Evolutionary conservation across 495 filamentous ascomycete genomes (phyloP), one percentile per base, ranked within the genome.

Genomic region (Neurospora sp.): DNA sequence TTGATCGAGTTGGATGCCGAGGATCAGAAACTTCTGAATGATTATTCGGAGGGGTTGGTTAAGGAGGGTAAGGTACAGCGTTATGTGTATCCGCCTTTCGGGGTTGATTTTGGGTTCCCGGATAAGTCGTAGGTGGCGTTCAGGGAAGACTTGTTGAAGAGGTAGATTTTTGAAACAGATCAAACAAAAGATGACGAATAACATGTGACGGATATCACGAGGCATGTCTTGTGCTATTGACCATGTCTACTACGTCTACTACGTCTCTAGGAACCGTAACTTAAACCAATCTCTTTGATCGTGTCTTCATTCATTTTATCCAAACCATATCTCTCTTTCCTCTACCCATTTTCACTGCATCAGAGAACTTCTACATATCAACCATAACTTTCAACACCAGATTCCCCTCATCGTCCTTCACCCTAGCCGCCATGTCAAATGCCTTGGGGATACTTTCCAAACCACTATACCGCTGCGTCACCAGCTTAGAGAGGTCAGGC

Each of bases 1-100:
- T 82, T 93, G 73, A 85, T 93, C 78, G 83, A 90, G 42, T 87
- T 94, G 40, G 90, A 92, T 71, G 84, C 82, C 5, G 84, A 86
- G 20, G 92, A 94, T 69, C 78, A 93, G 79, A 88, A 88, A 76
- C 84, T 87, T 66, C 87, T 94, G 48, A 82, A 86, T 69, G 86
- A 87, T 73, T 90, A 90, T 81, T 87, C 87, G 8, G 82, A 86
- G 40, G 80, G 83, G 46, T 83, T 94, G 73, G 84, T 85, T 27
- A 88, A 87, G 74, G 87, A 82, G 72, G 88, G 89, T 73, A 89
- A 89, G 75, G 78, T 91, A 73, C 85, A 87, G 81, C 87, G 92
- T 77, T 94, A 89, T 74, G 91, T 96, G 20, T 93, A 91, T 78
- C 92, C 92, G 73, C 87, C 91, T 4, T 96, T 94, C 80, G 92